phyloP scores from a whole-genome alignment of 148 eudicot species.

The Chenopodium suecicum region DNA sequence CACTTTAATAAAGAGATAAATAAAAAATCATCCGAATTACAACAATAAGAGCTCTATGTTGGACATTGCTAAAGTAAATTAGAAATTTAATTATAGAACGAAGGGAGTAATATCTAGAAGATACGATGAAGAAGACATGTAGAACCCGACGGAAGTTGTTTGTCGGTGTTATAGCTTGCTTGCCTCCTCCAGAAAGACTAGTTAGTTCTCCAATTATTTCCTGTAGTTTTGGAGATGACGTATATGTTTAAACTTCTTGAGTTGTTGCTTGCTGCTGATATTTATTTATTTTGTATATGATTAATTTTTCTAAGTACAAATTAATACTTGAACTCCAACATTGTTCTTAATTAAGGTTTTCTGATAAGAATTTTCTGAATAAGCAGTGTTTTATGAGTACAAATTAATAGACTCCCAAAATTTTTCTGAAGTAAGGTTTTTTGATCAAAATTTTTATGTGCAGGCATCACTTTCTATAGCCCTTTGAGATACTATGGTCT shows the following conservation, averaged over 20 bases:
- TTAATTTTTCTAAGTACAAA: no score
- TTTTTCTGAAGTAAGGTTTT: no score
- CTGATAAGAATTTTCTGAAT: no score
- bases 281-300: no score
- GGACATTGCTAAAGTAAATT: not conserved
- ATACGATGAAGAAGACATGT: not conserved
- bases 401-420: no score
- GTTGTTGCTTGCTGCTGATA: no score
- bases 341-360: no score
- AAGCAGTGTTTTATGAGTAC: no score
- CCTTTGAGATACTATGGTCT: no score
- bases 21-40: not conserved
- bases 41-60: not conserved
- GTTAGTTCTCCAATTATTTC: not conserved
- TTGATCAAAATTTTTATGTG: no score
- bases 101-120: not conserved
- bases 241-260: slow-evolving; percentile 1
- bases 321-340: no score
- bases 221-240: slow-evolving; percentile 11
- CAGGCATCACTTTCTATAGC: no score
- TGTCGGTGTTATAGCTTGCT: not conserved
- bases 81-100: not conserved
- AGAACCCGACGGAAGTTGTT: not conserved
- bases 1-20: not conserved
- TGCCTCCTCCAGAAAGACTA: slow-evolving; percentile 3